Base-by-base conservation (phyloP, 257 asterid genomes). In the Nicotiana otophora region DNA sequence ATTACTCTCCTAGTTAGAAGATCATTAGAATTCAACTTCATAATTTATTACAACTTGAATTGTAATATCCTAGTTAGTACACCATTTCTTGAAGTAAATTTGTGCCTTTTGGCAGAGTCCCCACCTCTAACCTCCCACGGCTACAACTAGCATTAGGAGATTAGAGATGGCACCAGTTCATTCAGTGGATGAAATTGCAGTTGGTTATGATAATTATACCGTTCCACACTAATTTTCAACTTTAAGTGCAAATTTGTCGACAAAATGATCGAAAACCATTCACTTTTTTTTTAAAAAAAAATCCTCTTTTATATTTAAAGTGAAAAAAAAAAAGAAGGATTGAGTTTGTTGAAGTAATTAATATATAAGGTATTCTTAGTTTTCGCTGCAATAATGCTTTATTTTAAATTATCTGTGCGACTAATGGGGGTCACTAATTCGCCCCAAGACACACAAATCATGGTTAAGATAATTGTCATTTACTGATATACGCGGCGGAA, bases 391-490 rank as follows among this genome's bases (percentile, higher is more conserved):
- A 74, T 48, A 74, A 74, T 72, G 60, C 12, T 61, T 57, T 74
- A 34, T 34, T n/a, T 70, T 42, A 0, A 20, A 42, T 11, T 42
- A 70, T 42, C 15, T 23, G 11, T 48, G 39, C 4, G 26, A 62
- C 15, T 72, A 70, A 36, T 19, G 54, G 39, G 58, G 78, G 19
- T 31, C 10, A 70, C 0, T 39, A 1, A 2, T 72, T 12, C 4
- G 12, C 58, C 19, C 20, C 10, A 68, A 72, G 78, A 72, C 60
- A 10, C 60, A 72, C 60, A 72, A 72, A 74, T 48, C 26, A 74
- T 48, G 80, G 80, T 23, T 74, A 48, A 74, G 62, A 4, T 46
- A 74, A 48, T 48, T 74, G 80, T 74, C 62, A 74, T 74, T 74
- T 7, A 48, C 62, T 48, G 42, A 74, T 74, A 3, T 48, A 70